Evolutionary conservation across 1,139 yeast species (phyloP).

Genomic region (Pichia sp.): DNA sequence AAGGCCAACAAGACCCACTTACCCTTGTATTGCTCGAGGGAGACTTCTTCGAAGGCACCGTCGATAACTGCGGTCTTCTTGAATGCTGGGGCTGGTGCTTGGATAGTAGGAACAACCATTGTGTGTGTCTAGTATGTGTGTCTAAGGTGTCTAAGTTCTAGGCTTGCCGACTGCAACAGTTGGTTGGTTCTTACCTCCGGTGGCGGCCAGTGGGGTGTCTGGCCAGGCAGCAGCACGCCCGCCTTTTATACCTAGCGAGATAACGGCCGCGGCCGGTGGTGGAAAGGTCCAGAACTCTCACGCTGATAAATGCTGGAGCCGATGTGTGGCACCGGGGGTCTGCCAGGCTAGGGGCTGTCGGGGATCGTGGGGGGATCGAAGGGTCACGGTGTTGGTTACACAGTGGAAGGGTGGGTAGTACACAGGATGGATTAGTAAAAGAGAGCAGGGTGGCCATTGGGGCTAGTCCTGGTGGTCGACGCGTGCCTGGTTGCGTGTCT

Average conservation of each 20-base stretch:
- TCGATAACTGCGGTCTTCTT: slow-evolving; percentile 94
- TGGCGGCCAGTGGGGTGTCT: neutral
- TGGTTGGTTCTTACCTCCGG: neutral
- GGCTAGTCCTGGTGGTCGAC: neutral
- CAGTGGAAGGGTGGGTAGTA: neutral
- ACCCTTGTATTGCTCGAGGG: slow-evolving; percentile 93
- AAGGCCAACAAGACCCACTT: slow-evolving; percentile 96
- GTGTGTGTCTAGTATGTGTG: neutral
- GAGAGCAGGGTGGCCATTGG: too few relatives aligned
- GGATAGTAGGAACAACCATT: slow-evolving; percentile 78
- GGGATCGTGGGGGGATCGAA: too few relatives aligned
- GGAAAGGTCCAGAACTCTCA: slow-evolving; percentile 2
- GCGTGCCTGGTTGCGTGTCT: neutral
- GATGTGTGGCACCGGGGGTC: neutral
- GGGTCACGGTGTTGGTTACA: too few relatives aligned
- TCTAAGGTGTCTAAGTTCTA: neutral
- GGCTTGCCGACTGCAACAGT: too few relatives aligned
- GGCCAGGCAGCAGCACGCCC: neutral
- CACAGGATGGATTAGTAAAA: too few relatives aligned
- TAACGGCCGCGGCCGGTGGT: neutral
- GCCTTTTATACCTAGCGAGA: slow-evolving; percentile 1
- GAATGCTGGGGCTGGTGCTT: slow-evolving; percentile 94
- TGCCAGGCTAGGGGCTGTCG: too few relatives aligned
- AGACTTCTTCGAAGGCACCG: slow-evolving; percentile 90
- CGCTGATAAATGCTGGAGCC: neutral